These are phyloP conservation scores for Ophiostoma piceae DNA, from an alignment of 2,329 filamentous ascomycete genomes.

Conservation along the genomic window DNA sequence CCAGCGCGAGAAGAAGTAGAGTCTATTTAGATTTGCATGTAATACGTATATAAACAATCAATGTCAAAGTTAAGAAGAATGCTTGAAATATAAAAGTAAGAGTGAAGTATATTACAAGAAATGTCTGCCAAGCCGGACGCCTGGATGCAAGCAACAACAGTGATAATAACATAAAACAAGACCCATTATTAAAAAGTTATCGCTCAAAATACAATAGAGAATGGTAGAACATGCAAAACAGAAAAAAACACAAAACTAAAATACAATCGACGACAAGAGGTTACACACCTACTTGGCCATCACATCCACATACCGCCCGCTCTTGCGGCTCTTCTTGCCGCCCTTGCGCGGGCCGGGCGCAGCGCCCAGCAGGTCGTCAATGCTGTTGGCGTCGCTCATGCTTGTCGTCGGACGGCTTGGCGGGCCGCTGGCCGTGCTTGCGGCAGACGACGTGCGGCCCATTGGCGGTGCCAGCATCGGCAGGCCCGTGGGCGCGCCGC, in stretches of 20 bases:
- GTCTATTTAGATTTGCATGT: background rate
- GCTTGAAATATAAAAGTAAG: background rate
- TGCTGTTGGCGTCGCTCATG: constrained; percentile 87
- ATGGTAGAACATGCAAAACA: constrained; percentile 1
- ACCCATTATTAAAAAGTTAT: constrained; percentile 13
- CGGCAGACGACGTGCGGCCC: constrained; percentile 43
- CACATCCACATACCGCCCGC: constrained; percentile 88
- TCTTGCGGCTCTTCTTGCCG: constrained; percentile 69
- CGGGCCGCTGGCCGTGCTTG: constrained; percentile 44
- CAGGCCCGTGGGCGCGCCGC: constrained; percentile 23
- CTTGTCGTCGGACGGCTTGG: constrained; percentile 69
- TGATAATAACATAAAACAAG: background rate
- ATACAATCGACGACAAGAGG: background rate
- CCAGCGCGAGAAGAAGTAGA: constrained; percentile 53
- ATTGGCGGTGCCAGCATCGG: constrained; percentile 26
- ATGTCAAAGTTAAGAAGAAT: background rate
- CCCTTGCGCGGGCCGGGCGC: constrained; percentile 63
- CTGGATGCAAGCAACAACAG: background rate
- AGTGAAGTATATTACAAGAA: background rate
- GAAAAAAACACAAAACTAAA: background rate
- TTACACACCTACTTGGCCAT: constrained; percentile 61
- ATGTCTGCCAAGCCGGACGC: background rate
- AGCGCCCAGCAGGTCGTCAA: constrained; percentile 84
- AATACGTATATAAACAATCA: constrained; percentile 4
- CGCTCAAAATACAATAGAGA: constrained; percentile 16